These are phyloP conservation scores for Camelina hispida DNA, from an alignment of 345 rosid genomes.

Conservation along the genomic window DNA sequence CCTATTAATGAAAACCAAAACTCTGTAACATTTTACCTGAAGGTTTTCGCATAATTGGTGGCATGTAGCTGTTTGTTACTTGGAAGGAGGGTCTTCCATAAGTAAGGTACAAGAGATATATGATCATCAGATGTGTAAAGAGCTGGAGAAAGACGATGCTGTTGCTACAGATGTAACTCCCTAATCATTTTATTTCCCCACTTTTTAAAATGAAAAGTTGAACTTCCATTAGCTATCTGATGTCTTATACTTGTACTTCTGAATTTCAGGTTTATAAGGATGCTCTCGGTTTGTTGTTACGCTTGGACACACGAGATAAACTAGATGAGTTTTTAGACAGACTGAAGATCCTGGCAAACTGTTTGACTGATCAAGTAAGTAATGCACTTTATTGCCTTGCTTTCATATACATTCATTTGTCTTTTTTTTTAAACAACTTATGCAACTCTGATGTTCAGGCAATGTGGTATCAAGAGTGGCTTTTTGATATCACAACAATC, in stretches of 20 bases:
- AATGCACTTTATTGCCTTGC: neutral
- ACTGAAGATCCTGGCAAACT: constrained; percentile 52
- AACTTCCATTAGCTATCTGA: neutral
- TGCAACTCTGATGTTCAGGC: constrained; percentile 44
- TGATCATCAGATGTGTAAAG: constrained; percentile 73
- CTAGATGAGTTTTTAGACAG: constrained; percentile 52
- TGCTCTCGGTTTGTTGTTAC: constrained; percentile 74
- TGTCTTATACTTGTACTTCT: neutral
- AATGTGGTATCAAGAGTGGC: constrained; percentile 78
- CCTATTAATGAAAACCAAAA: neutral
- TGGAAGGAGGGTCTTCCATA: constrained; percentile 74
- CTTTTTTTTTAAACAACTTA: neutral
- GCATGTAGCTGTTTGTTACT: constrained; percentile 86
- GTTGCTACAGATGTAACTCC: constrained; percentile 53
- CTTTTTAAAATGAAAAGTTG: neutral
- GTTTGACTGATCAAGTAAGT: constrained; percentile 63
- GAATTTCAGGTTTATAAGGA: constrained; percentile 66
- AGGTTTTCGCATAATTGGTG: constrained; percentile 96
- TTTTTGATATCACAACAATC: constrained; percentile 65
- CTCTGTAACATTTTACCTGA: neutral
- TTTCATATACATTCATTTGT: neutral
- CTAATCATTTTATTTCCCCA: neutral
- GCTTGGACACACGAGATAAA: constrained; percentile 58
- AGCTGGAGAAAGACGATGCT: constrained; percentile 64
- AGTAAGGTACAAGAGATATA: constrained; percentile 62